Evolutionary conservation across 2,329 filamentous ascomycete species (phyloP).

Genomic region (Fusarium ambrosium): DNA sequence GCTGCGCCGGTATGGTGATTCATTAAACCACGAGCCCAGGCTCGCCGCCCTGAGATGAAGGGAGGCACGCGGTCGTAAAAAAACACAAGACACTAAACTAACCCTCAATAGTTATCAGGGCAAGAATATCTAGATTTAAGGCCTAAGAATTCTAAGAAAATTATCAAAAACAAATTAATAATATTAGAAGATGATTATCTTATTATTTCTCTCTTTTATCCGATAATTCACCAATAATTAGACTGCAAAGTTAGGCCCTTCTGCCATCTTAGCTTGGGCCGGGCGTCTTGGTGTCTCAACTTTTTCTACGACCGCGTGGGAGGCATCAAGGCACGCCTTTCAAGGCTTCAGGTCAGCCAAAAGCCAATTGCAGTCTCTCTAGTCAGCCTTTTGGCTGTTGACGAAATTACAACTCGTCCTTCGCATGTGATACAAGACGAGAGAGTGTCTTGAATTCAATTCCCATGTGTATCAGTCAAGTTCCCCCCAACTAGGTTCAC

Average conservation of each 20-base stretch:
- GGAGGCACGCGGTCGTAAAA: constrained; percentile 13
- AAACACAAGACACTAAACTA: too few species aligned
- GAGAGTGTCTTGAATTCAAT: constrained; percentile 19
- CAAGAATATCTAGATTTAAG: too few species aligned
- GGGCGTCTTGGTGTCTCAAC: too few species aligned
- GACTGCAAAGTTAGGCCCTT: too few species aligned
- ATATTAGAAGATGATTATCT: too few species aligned
- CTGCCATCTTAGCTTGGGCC: too few species aligned
- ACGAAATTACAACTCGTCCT: constrained; percentile 14
- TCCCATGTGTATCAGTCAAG: constrained; percentile 19
- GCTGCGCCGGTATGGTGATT: constrained; percentile 38
- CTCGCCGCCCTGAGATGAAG: constrained; percentile 26
- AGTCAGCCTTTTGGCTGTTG: constrained; percentile 5
- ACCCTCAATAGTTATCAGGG: too few species aligned
- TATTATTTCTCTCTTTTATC: too few species aligned
- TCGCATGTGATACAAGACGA: constrained; percentile 25
- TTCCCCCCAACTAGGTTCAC: constrained; percentile 15
- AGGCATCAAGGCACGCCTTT: constrained; percentile 25
- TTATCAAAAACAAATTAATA: too few species aligned
- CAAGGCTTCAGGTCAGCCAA: constrained; percentile 19
- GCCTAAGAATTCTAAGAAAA: too few species aligned
- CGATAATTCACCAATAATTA: too few species aligned
- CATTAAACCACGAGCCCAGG: constrained; percentile 32
- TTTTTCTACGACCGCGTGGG: too few species aligned
- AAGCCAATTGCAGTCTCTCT: constrained; percentile 20